Evolutionary conservation across 306 rosid genomes (phyloP).

Genomic region (Vigna angularis): DNA sequence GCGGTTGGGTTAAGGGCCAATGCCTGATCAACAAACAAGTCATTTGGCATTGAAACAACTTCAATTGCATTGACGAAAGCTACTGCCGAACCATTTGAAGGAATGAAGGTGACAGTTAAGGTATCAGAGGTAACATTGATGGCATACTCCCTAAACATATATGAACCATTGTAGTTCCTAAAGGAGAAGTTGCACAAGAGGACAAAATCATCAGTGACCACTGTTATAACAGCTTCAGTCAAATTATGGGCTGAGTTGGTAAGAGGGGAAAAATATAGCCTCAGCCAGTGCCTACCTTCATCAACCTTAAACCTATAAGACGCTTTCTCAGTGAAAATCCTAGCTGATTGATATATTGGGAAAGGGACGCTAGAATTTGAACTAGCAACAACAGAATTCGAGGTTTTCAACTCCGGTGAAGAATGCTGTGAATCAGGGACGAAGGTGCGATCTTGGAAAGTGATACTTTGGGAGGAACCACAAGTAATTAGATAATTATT

Average conservation of each 20-base stretch:
- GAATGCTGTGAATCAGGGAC: constrained; percentile 80
- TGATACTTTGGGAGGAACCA: constrained; percentile 71
- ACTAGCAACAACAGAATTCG: constrained; percentile 61
- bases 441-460: constrained; percentile 73
- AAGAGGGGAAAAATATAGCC: constrained; percentile 78
- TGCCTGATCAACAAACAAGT: constrained; percentile 82
- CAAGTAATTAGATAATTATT: constrained; percentile 87
- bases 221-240: constrained; percentile 72
- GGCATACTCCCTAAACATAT: constrained; percentile 83
- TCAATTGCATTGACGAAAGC: constrained; percentile 93
- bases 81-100: constrained; percentile 73
- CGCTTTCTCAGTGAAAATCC: constrained; percentile 65
- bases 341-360: constrained; percentile 80
- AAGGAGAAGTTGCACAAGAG: constrained; percentile 78
- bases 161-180: constrained; percentile 69
- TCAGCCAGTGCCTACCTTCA: constrained; percentile 85
- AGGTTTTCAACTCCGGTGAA: constrained; percentile 58
- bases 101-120: constrained; percentile 72
- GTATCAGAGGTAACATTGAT: constrained; percentile 72
- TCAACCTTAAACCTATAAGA: constrained; percentile 69
- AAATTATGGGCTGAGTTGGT: constrained; percentile 56
- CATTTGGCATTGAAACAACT: constrained; percentile 84
- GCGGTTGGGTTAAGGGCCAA: constrained; percentile 62
- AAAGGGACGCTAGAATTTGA: constrained; percentile 66
- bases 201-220: constrained; percentile 80